Conservation (phyloP, 441 rosid species). For the Jatropha multifida region DNA sequence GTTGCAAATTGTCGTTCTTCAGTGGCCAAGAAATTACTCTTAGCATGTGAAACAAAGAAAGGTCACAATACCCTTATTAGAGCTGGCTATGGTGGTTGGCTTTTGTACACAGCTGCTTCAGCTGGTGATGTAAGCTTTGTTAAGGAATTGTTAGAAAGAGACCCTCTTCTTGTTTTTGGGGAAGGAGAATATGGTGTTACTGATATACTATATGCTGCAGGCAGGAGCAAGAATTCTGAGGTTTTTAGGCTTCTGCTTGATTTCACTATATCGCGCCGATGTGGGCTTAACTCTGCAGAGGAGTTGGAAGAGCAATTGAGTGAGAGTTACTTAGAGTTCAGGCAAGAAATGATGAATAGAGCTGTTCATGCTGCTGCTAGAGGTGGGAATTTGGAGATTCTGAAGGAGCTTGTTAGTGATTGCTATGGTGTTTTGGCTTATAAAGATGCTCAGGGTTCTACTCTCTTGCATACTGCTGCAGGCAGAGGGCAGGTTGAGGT, state of each 20-base stretch:
- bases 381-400: conserved; percentile 81
- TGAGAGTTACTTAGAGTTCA: conserved; percentile 43
- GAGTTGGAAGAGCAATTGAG: conserved; percentile 32
- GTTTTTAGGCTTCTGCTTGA: conserved; percentile 59
- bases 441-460: conserved; percentile 68
- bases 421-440: conserved; percentile 43
- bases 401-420: conserved; percentile 46
- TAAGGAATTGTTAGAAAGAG: conserved; percentile 61
- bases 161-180: conserved; percentile 85
- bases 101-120: conserved; percentile 92
- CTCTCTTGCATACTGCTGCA: conserved; percentile 77
- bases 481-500: conserved; percentile 88
- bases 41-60: conserved; percentile 42
- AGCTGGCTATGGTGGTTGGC: conserved; percentile 98
- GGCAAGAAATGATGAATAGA: conserved; percentile 74
- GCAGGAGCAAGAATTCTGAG: conserved; percentile 66
- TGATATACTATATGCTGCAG: conserved; percentile 79
- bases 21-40: conserved; percentile 62
- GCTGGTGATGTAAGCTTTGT: conserved; percentile 85
- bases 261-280: conserved; percentile 38
- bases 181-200: conserved; percentile 97
- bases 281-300: conserved; percentile 32
- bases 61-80: conserved; percentile 66
- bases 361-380: conserved; percentile 88
- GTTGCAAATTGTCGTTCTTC: conserved; percentile 67